Percentiles rank a stretch among this genome's conserved stretches.
These are phyloP conservation scores for Metschnikowia baotianmanensis DNA, from an alignment of 805 yeast genomes.

Conservation along the genomic window DNA sequence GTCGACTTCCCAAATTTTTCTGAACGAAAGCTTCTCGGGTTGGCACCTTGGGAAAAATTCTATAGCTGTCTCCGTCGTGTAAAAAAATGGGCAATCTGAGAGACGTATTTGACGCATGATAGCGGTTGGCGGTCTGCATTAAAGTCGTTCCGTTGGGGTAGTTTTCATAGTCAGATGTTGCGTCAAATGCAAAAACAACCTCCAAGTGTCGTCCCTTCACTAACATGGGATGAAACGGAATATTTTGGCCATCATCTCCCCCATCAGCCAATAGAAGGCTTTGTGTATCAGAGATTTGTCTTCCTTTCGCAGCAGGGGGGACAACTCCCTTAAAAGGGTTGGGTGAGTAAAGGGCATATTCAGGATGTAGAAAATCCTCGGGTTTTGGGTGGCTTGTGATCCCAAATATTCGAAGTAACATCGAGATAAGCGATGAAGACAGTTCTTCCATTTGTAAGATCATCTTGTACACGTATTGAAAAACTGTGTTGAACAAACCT, in stretches of 20 bases:
- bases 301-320: constrained; percentile 10
- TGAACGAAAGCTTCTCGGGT: constrained; percentile 23
- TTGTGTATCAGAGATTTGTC: constrained; percentile 19
- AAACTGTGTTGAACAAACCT: constrained; percentile 51
- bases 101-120: constrained; percentile 19
- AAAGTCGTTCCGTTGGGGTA: constrained; percentile 62
- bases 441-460: constrained; percentile 20
- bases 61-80: not conserved
- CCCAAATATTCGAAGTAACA: constrained; percentile 15
- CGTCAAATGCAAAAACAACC: constrained; percentile 40
- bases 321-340: constrained; percentile 50
- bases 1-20: constrained; percentile 22
- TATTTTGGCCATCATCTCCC: constrained; percentile 49
- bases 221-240: constrained; percentile 47
- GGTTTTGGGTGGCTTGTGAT: constrained; percentile 8
- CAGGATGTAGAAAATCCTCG: constrained; percentile 47
- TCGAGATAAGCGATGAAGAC: constrained; percentile 13
- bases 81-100: constrained; percentile 10
- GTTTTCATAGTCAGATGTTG: constrained; percentile 50
- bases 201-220: constrained; percentile 35
- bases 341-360: constrained; percentile 59
- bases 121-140: constrained; percentile 35
- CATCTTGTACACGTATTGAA: constrained; percentile 46
- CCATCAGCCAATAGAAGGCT: constrained; percentile 44
- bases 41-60: constrained; percentile 38